Evolutionary conservation across 1,139 yeast species (phyloP).

Genomic region (Groenewaldozyma sp.): DNA sequence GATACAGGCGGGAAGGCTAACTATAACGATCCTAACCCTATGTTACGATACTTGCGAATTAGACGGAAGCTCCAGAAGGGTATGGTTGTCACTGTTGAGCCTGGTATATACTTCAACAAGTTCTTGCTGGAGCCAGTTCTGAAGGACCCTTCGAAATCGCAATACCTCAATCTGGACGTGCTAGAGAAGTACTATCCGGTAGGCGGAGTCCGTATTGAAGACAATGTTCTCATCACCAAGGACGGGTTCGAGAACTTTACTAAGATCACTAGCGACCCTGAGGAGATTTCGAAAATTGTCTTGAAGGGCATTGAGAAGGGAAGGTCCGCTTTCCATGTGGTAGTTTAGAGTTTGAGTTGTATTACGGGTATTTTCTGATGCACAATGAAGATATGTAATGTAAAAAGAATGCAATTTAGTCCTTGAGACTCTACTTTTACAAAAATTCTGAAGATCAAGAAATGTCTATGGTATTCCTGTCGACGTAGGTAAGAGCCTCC

Average conservation of each 20-base stretch:
- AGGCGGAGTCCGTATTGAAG: constrained; percentile 96
- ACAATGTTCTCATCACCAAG: constrained; percentile 71
- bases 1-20: constrained; percentile 88
- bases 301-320: constrained; percentile 61
- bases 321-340: constrained; percentile 53
- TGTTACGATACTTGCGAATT: constrained; percentile 67
- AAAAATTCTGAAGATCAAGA: background rate
- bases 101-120: constrained; percentile 87
- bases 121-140: constrained; percentile 61
- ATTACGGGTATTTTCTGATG: background rate
- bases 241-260: constrained; percentile 77
- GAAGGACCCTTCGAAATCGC: constrained; percentile 45
- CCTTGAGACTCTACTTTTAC: background rate
- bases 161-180: constrained; percentile 55
- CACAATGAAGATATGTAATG: background rate
- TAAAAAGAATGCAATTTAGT: background rate
- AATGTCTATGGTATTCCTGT: constrained; percentile 8
- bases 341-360: constrained; percentile 21
- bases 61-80: constrained; percentile 63
- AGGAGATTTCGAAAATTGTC: constrained; percentile 69
- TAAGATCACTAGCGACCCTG: constrained; percentile 73
- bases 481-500: constrained; percentile 28
- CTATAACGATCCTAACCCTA: constrained; percentile 71
- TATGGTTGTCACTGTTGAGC: constrained; percentile 92
- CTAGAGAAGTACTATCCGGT: constrained; percentile 73